A percentile compares a stretch with the other conserved stretches of the same genome.
These are phyloP conservation scores for Diaporthe amygdali DNA, from an alignment of 2,329 filamentous ascomycete genomes.

Conservation along the genomic window DNA sequence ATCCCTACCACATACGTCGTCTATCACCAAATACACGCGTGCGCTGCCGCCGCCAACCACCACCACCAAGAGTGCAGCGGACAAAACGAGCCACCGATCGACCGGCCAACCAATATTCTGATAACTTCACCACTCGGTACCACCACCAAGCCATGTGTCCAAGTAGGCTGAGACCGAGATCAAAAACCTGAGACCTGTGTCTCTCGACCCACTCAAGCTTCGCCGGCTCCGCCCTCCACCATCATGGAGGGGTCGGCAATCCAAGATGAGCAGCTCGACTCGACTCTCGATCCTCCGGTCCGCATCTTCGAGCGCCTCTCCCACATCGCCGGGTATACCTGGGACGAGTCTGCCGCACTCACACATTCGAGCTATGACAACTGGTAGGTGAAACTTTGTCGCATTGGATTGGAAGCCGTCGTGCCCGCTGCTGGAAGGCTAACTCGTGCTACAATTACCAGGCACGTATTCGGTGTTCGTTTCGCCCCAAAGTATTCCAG, in stretches of 20 bases:
- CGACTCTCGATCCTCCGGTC: constrained; percentile 64
- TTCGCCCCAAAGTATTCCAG: constrained; percentile 52
- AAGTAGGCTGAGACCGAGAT: constrained; percentile 21
- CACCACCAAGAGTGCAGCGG: background rate
- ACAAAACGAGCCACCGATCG: background rate
- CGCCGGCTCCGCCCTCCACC: constrained; percentile 24
- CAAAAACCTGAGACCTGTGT: constrained; percentile 27
- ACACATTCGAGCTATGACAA: constrained; percentile 82
- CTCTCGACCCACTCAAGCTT: constrained; percentile 15
- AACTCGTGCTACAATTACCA: constrained; percentile 34
- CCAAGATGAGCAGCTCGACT: constrained; percentile 51
- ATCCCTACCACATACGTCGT: constrained; percentile 5
- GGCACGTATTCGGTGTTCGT: constrained; percentile 71
- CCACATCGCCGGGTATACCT: constrained; percentile 76
- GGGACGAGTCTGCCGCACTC: constrained; percentile 69
- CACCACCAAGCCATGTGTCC: constrained; percentile 22
- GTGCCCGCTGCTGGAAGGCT: background rate
- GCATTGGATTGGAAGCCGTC: background rate
- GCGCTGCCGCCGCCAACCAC: background rate
- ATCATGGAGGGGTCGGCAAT: constrained; percentile 58
- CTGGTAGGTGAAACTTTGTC: constrained; percentile 60
- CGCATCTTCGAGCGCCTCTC: constrained; percentile 75
- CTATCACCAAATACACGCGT: background rate
- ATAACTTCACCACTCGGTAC: constrained; percentile 2
- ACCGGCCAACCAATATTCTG: background rate